Evolutionary conservation across 2,329 filamentous ascomycete genomes (phyloP), one percentile per base, ranked within the genome.

Genomic region (Colletotrichum agaves): DNA sequence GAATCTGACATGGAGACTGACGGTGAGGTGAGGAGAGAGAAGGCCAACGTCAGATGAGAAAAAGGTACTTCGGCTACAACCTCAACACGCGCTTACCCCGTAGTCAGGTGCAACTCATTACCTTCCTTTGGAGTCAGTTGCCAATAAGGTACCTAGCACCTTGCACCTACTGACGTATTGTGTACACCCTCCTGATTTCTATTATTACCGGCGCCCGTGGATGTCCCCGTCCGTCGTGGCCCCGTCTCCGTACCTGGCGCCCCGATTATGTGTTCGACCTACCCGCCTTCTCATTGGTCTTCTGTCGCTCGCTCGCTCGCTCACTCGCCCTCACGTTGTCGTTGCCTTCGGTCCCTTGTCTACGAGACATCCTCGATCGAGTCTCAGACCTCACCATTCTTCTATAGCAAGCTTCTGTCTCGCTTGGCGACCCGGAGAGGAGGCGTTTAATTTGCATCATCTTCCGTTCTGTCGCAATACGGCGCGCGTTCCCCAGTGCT

Each of bases 371-470:
- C 19, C 52, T 35, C 47, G 65, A 65, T 64, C 47, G 65, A 64
- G 65, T 60, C 53, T 55, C 56, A 58, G 39, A 60, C 65, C 37
- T 37, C 53, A 41, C 31, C 60, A 52, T 43, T 49, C 33, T 39
- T 47, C 63, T 46, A 37, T 52, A 58, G 23, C 37, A 67, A 52
- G 46, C 52, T 47, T 67, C 46, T 39, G 61, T 55, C 49, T 64
- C 47, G 47, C 39, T 46, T 47, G 47, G 61, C 39, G 61, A 60
- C 13, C 41, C 47, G 37, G 35, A 58, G 55, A 55, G 37, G 35
- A 58, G 55, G 61, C 61, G 47, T 60, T 65, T 47, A 49, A 60
- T 50, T 68, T 52, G 55, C 61, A 68, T 65, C 61, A 56, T 55
- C 39, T 44, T 27, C 21, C 35, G 41, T 60, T 39, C n/a, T 60